Evolutionary conservation across 345 rosid genomes (phyloP), one percentile per base, ranked within the genome.

Genomic region (Populus tremula): DNA sequence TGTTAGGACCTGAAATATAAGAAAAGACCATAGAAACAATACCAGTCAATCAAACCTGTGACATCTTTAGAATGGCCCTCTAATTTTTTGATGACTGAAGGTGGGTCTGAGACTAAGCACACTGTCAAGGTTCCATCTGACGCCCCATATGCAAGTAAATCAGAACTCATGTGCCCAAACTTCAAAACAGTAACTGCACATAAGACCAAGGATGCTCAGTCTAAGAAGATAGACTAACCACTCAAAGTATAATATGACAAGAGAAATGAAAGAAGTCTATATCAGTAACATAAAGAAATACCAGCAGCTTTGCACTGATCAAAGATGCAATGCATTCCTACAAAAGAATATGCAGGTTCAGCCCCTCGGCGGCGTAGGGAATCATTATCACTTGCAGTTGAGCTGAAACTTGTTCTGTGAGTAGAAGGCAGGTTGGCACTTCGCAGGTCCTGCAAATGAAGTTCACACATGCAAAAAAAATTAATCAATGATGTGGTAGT

Each of bases 291-390:
- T 20, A 43, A 27, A 50, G 53, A 27, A 62, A 47, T 88, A 96
- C 99, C 99, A 67, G 97, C 87, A 61, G 97, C 87, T 91, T 90
- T 93, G 97, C 98, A 91, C 41, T 93, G 97, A 80, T 93, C 99
- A 68, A 96, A 96, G 82, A 96, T 89, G 81, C 94, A 93, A 81
- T 93, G 97, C 99, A 96, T 96, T 83, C 99, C 99, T 0, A 96
- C 91, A 72, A 96, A 96, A 73, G 99, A 95, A 85, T 91, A 95
- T 66, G 94, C 99, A 79, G 88, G 93, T 74, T 92, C 97, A 84
- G 74, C 83, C 71, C 90, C 88, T 77, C 70, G 87, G 77, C 75
- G 86, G 49, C 85, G 91, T 68, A 85, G 84, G 29, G 54, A 88
- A 86, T 93, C 94, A 82, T 77, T 79, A 64, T 96, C 98, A 79